These are phyloP conservation scores for Erythrobasidium hasegawianum DNA, from an alignment of 1,284 basidiomycete species.

Conservation along the genomic window DNA sequence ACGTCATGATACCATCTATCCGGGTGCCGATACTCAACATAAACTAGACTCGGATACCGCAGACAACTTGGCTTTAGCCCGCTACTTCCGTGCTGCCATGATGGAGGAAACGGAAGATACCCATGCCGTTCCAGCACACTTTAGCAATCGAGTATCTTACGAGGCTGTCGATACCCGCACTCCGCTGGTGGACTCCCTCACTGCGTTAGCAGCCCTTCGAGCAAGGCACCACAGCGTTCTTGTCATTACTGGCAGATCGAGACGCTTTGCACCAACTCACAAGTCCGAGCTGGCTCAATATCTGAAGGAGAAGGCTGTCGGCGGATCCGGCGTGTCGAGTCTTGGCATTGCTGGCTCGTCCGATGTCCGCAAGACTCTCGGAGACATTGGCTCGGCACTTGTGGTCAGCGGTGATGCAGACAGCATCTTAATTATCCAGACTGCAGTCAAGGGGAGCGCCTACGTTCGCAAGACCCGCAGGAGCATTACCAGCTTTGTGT, in stretches of 20 bases:
- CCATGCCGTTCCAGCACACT: not conserved
- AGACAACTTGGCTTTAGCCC: slow-evolving; percentile 57
- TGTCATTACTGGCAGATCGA: slow-evolving; percentile 65
- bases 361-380: slow-evolving; percentile 71
- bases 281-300: slow-evolving; percentile 61
- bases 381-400: slow-evolving; percentile 60
- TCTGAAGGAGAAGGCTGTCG: slow-evolving; percentile 56
- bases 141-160: slow-evolving; percentile 57
- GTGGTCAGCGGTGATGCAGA: slow-evolving; percentile 33
- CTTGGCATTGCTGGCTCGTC: slow-evolving; percentile 52
- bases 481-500: slow-evolving; percentile 16
- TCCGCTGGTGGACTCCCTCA: slow-evolving; percentile 58
- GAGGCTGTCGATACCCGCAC: slow-evolving; percentile 55
- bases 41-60: slow-evolving; percentile 67
- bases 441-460: slow-evolving; percentile 22
- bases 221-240: slow-evolving; percentile 55
- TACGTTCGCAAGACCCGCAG: slow-evolving; percentile 13
- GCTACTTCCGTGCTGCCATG: slow-evolving; percentile 35
- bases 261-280: slow-evolving; percentile 62
- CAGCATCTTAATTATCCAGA: slow-evolving; percentile 29
- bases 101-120: slow-evolving; percentile 14
- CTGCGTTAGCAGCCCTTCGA: slow-evolving; percentile 50
- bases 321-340: slow-evolving; percentile 49
- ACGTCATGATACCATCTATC: slow-evolving; percentile 65
- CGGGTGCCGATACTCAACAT: slow-evolving; percentile 57